These are phyloP conservation scores for Ustilago shanxiensis DNA, from an alignment of 1,284 basidiomycete species.

Conservation along the genomic window DNA sequence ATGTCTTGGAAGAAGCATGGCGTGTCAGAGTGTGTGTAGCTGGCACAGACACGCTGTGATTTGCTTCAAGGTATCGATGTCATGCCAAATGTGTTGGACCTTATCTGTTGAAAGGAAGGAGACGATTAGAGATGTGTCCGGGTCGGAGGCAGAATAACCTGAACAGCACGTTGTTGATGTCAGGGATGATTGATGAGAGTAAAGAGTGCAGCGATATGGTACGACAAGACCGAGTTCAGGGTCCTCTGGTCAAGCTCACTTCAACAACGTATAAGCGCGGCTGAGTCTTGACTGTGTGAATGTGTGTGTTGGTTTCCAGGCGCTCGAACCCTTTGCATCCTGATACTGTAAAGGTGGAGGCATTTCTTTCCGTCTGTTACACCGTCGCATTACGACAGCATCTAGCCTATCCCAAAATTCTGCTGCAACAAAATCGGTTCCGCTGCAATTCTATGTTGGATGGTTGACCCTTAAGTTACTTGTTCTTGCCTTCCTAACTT, in stretches of 20 bases:
- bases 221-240: neutral
- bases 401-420: neutral
- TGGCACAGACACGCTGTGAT: slow-evolving; percentile 13
- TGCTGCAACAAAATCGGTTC: slow-evolving; percentile 3
- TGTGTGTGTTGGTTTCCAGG: slow-evolving; percentile 8
- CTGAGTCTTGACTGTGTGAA: slow-evolving; percentile 4
- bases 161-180: neutral
- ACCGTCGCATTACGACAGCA: neutral
- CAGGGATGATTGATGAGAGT: neutral
- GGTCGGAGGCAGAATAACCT: neutral
- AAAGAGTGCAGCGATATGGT: neutral
- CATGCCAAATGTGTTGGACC: slow-evolving; percentile 18
- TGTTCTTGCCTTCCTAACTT: neutral
- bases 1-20: slow-evolving; percentile 60
- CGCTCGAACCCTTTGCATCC: neutral
- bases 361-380: slow-evolving; percentile 6
- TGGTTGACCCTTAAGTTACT: neutral
- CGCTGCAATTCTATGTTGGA: slow-evolving; percentile 18
- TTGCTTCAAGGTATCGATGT: slow-evolving; percentile 1
- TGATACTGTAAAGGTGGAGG: slow-evolving; percentile 9
- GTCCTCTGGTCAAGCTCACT: neutral
- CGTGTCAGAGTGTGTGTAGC: neutral
- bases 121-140: neutral
- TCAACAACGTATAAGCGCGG: neutral
- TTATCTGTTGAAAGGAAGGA: slow-evolving; percentile 1